Evolutionary conservation across 192 early-diverging fungal species (phyloP).

Genomic region (Entomortierella parvispora): DNA sequence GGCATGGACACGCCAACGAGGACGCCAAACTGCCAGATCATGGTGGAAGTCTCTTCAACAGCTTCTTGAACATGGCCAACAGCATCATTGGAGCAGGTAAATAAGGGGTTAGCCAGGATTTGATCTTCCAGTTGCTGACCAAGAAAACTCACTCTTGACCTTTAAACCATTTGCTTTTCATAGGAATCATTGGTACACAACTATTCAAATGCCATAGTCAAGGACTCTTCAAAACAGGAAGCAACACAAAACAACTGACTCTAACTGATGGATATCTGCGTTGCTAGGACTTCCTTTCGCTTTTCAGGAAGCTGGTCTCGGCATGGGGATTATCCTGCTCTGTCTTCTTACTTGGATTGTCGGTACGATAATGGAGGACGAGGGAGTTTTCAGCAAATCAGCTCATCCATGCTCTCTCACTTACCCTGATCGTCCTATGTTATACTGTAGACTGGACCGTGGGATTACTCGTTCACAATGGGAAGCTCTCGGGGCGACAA

Average conservation of each 20-base stretch:
- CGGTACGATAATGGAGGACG: constrained; percentile 54
- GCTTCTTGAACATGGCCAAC: constrained; percentile 89
- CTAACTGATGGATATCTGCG: too few relatives aligned
- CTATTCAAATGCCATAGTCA: too few relatives aligned
- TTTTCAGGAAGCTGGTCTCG: constrained; percentile 80
- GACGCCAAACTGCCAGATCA: constrained; percentile 58
- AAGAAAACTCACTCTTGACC: too few relatives aligned
- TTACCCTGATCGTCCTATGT: background rate
- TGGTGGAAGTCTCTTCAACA: constrained; percentile 65
- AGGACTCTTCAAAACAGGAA: too few relatives aligned
- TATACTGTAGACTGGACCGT: constrained; percentile 77
- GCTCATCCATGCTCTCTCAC: background rate
- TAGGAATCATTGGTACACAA: constrained; percentile 39
- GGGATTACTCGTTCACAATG: constrained; percentile 74
- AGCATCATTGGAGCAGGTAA: constrained; percentile 93
- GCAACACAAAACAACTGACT: background rate
- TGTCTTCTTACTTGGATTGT: constrained; percentile 69
- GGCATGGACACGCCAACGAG: constrained; percentile 1
- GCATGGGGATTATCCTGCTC: constrained; percentile 63
- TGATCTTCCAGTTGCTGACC: too few relatives aligned
- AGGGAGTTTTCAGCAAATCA: background rate
- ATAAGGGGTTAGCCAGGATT: too few relatives aligned
- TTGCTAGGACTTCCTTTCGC: constrained; percentile 90
- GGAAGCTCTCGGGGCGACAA: constrained; percentile 79
- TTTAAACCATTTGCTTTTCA: background rate